These are phyloP conservation scores for Auricularia sp. DNA, from an alignment of 768 basidiomycete species.

Conservation along the genomic window DNA sequence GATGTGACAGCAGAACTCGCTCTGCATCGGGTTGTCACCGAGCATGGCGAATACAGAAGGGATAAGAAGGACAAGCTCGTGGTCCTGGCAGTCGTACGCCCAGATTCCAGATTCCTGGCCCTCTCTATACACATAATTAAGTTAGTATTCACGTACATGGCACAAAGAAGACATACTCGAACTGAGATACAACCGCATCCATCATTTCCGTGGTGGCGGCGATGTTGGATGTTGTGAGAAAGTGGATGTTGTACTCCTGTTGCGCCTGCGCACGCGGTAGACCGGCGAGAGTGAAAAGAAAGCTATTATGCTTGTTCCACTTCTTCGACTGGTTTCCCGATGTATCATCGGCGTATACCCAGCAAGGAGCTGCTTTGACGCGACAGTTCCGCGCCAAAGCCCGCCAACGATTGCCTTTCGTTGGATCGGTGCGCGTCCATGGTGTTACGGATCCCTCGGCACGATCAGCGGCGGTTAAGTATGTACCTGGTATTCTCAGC, in stretches of 20 bases:
- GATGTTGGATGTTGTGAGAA: constrained; percentile 17
- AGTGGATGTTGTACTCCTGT: constrained; percentile 14
- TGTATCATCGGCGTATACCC: constrained; percentile 20
- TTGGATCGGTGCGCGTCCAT: constrained; percentile 3
- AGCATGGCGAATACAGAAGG: constrained; percentile 21
- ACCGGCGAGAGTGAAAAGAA: constrained; percentile 19
- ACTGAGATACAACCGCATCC: constrained; percentile 12
- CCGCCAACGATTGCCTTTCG: constrained; percentile 9
- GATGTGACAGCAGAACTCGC: constrained; percentile 16
- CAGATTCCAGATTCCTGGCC: constrained; percentile 16
- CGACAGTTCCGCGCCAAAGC: constrained; percentile 5
- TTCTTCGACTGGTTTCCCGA: constrained; percentile 21
- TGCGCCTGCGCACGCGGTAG: constrained; percentile 8
- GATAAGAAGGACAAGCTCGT: constrained; percentile 24
- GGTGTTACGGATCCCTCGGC: not conserved
- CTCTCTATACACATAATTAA: constrained; percentile 13
- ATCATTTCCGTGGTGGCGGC: constrained; percentile 18
- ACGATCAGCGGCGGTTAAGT: too few species aligned
- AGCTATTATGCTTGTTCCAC: constrained; percentile 22
- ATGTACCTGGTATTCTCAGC: too few species aligned
- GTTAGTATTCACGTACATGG: not conserved
- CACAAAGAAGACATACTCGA: constrained; percentile 9
- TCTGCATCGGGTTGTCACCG: constrained; percentile 10
- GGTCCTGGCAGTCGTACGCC: constrained; percentile 11
- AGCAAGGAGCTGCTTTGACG: constrained; percentile 12